A percentile compares a stretch with the other conserved stretches of the same genome.
Evolutionary conservation across 352 stramenopile species (phyloP).

Genomic region (Globisporangium orthogonon): DNA sequence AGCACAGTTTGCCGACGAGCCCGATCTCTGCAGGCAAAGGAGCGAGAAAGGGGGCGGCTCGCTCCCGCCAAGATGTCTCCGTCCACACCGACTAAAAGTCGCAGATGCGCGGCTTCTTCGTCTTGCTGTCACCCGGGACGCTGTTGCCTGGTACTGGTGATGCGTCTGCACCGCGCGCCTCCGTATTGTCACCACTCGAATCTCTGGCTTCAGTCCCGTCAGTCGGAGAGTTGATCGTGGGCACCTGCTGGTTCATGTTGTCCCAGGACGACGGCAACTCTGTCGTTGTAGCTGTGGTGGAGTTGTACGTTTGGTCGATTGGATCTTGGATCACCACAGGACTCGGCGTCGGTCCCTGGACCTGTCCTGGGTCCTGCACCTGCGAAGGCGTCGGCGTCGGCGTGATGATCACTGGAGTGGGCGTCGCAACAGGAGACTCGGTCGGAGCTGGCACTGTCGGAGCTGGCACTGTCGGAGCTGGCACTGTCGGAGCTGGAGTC

Average conservation of each 20-base stretch:
- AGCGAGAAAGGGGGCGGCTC: neutral
- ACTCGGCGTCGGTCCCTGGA: neutral
- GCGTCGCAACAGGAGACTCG: neutral
- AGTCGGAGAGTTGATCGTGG: neutral
- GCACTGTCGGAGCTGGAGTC: neutral
- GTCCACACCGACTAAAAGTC: constrained; percentile 1
- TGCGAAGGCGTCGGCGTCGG: neutral
- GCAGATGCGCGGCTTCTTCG: constrained; percentile 6
- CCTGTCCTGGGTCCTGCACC: neutral
- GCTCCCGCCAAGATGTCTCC: no score
- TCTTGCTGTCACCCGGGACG: neutral
- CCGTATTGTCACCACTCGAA: neutral
- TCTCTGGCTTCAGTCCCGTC: neutral
- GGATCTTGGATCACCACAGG: constrained; percentile 1
- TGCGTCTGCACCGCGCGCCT: neutral
- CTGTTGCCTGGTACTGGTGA: no score
- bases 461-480: neutral
- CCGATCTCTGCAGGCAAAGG: neutral
- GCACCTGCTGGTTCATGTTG: constrained; percentile 13
- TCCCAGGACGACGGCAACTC: constrained; percentile 1
- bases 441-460: constrained; percentile 1
- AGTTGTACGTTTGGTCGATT: neutral
- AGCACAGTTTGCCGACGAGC: neutral
- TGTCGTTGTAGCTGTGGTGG: neutral
- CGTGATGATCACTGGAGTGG: constrained; percentile 1